Conservation (phyloP, 768 basidiomycete species). For the Collybia nuda region DNA sequence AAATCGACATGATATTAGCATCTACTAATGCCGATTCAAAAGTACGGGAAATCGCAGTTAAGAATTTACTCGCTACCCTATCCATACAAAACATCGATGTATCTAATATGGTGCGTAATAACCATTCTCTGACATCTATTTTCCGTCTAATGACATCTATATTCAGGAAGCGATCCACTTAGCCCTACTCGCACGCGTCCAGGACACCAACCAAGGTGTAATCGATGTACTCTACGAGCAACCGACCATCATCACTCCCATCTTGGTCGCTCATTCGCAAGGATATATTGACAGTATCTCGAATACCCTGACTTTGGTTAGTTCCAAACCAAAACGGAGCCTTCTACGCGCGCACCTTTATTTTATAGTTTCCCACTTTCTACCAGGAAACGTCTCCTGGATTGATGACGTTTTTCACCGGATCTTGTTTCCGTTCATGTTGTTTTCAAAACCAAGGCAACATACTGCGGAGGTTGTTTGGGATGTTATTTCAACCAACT, state of each 20-base stretch:
- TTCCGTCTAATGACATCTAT: neutral
- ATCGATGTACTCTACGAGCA: slow-evolving; percentile 66
- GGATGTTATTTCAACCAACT: slow-evolving; percentile 48
- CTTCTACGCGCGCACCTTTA: slow-evolving; percentile 54
- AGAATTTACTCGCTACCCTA: slow-evolving; percentile 44
- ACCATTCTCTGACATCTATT: neutral
- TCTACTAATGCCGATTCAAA: slow-evolving; percentile 62
- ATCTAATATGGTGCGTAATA: slow-evolving; percentile 41
- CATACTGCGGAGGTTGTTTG: slow-evolving; percentile 69
- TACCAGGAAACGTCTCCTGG: slow-evolving; percentile 19
- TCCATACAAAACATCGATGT: slow-evolving; percentile 25
- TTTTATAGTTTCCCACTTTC: slow-evolving; percentile 56
- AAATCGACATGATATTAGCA: slow-evolving; percentile 46
- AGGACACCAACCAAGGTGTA: slow-evolving; percentile 62
- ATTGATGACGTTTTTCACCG: slow-evolving; percentile 42
- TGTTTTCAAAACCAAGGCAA: slow-evolving; percentile 72
- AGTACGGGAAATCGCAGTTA: slow-evolving; percentile 60
- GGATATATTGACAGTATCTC: slow-evolving; percentile 48
- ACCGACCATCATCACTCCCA: slow-evolving; percentile 42
- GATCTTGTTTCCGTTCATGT: slow-evolving; percentile 69
- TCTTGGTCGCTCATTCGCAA: slow-evolving; percentile 38
- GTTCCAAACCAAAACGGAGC: slow-evolving; percentile 48
- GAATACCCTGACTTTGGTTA: slow-evolving; percentile 29
- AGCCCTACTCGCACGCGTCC: slow-evolving; percentile 66
- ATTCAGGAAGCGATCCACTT: slow-evolving; percentile 55